Evolutionary conservation across 2,329 filamentous ascomycete species (phyloP), one percentile per base, ranked within the genome.

Genomic region (Trichoderma sp.): DNA sequence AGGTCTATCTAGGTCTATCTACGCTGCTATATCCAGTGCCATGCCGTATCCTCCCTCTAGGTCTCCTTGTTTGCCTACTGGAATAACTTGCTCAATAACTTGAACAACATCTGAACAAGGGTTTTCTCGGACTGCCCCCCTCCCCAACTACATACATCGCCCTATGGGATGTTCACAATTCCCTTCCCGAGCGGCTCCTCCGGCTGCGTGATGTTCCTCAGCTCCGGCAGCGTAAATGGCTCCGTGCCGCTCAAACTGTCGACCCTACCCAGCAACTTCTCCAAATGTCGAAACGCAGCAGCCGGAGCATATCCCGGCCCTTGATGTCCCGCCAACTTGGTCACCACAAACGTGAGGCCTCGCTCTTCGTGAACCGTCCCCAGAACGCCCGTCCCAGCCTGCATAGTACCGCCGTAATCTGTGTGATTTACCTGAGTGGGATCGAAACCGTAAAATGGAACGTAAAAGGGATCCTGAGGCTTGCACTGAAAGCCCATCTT

Each of bases 201-300:
- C 13, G 57, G 35, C 68, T 75, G 74, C 13, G 57, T 45, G 10
- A 71, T 35, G 22, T 71, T 71, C 19, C 65, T 45, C 27, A 74
- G 27, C 54, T 70, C 32, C 0, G 73, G 72, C 25, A 73, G 42
- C 3, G 70, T 74, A 63, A 85, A 84, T 0, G 81, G 74, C 15
- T 64, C 74, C 2, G 75, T 80, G 13, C 78, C 78, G 12, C 74
- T 80, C 71, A 92, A 74, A 69, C 81, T 86, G 5, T 86, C 79
- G 10, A 93, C 87, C 45, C 91, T 81, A 0, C 92, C 92, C 1
- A 96, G 82, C 72, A 95, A 76, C 73, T 91, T 90, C 81, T 95
- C 92, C 22, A 95, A 76, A 68, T 92, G 89, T 37, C 92, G 82
- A 75, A 91, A 92, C 0, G 89, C 85, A 0, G 88, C 89, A 15